A percentile compares a stretch with the other conserved stretches of the same genome.
Evolutionary conservation across 352 stramenopile species (phyloP).

Genomic region (Poterioochromonas sp.): DNA sequence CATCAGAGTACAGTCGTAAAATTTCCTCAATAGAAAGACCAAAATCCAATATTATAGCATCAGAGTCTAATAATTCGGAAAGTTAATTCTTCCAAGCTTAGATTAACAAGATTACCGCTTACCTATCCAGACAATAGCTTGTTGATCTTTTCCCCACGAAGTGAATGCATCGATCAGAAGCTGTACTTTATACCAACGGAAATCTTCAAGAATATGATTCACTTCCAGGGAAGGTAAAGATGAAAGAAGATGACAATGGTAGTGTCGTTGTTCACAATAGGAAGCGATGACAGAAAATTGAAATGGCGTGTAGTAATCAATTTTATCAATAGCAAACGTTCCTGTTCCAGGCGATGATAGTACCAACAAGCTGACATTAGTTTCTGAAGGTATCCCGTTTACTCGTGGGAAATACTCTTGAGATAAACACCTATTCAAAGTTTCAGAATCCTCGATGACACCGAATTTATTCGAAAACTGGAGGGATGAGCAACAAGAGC

Average conservation of each 20-base stretch:
- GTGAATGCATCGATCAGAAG: neutral
- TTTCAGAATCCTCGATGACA: neutral
- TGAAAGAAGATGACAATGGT: neutral
- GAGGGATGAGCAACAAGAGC: neutral
- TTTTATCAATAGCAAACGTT: neutral
- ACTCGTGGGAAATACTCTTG: neutral
- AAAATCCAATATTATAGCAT: constrained; percentile 13
- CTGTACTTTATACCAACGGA: constrained; percentile 18
- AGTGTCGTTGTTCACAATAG: neutral
- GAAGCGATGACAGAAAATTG: neutral
- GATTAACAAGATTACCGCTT: neutral
- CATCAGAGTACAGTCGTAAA: neutral
- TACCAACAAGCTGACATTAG: neutral
- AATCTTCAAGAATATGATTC: neutral
- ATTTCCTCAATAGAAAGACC: neutral
- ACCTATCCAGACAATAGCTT: constrained; percentile 7
- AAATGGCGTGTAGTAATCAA: neutral
- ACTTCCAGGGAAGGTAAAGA: neutral
- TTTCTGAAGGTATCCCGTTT: neutral
- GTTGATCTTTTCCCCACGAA: neutral
- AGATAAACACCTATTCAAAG: neutral
- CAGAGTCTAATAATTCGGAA: neutral
- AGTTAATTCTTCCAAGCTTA: too few species aligned
- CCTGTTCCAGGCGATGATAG: neutral
- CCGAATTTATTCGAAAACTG: neutral